Base-by-base conservation (phyloP, 257 asterid species). In the Ocimum tenuiflorum region DNA sequence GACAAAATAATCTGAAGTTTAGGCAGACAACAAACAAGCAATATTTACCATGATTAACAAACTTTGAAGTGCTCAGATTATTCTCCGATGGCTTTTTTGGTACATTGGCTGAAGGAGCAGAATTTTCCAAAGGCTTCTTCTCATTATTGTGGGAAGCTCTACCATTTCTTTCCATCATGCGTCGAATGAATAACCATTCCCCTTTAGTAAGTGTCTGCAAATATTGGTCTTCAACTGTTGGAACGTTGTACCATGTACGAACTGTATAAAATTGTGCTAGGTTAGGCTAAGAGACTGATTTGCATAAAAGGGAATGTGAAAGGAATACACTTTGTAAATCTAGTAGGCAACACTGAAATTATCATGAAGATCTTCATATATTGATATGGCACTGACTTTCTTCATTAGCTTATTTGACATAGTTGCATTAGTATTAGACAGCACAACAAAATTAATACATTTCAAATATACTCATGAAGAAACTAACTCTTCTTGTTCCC, bases 1-100 rank as follows among this genome's bases (percentile, higher is more conserved):
- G 7, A 24, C 29, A 47, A 35, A 13, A 27, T 49, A 59, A 43
- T 41, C 35, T 52, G 15, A 49, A 41, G 51, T 50, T 12, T 14
- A 58, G 24, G 48, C 24, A 24, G 58, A 43, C 9, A 61, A 57
- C 20, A 19, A 58, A 72, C 0, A 48, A 67, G 65, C 55, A 75
- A 68, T 46, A 54, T 83, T 46, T 71, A 88, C 97, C 97, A 20
- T 88, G 91, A 80, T 91, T 88, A 67, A 88, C 76, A 57, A 84
- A 91, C 41, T 60, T 82, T n/a, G 88, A 74, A 71, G 80, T 51
- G 49, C 61, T 77, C 18, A 79, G 41, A 43, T 56, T 75, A 56
- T 73, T 79, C 53, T 84, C 97, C 13, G 75, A 50, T 8, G 89
- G 78, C 66, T 29, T 82, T 77, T 80, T 77, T 27, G 72, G 78